Conservation (phyloP, 1,284 basidiomycete species). For the Cryptococcus sp. region DNA sequence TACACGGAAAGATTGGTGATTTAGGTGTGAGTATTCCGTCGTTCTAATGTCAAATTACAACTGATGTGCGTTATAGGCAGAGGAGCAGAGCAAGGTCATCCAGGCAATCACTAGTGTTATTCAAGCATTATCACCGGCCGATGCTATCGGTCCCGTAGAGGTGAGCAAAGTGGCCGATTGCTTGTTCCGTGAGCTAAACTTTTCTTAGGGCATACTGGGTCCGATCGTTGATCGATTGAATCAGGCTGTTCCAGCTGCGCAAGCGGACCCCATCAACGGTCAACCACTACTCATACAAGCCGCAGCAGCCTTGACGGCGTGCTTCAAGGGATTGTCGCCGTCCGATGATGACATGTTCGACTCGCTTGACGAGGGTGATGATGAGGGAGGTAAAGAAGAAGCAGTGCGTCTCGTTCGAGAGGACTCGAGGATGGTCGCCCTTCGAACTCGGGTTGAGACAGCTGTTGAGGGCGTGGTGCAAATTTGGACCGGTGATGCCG, state of each 20-base stretch:
- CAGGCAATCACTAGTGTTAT: constrained; percentile 88
- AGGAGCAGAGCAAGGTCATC: constrained; percentile 82
- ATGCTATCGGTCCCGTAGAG: constrained; percentile 76
- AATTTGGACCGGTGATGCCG: constrained; percentile 73
- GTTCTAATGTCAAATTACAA: neutral
- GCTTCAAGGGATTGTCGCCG: constrained; percentile 79
- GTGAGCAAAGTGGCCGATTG: constrained; percentile 49
- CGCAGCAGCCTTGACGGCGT: constrained; percentile 74
- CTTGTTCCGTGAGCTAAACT: neutral
- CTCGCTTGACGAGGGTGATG: constrained; percentile 39
- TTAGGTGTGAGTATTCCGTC: constrained; percentile 64
- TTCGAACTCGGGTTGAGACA: constrained; percentile 66
- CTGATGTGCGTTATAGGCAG: constrained; percentile 59
- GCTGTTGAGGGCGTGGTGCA: constrained; percentile 66
- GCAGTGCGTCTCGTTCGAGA: constrained; percentile 64
- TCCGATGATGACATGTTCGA: constrained; percentile 68
- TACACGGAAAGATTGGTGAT: constrained; percentile 71
- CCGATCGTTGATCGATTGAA: constrained; percentile 72
- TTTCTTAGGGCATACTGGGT: constrained; percentile 66
- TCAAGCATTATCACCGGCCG: constrained; percentile 73
- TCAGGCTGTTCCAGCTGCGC: constrained; percentile 61
- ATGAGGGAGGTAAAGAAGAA: constrained; percentile 34
- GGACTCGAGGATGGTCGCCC: constrained; percentile 63
- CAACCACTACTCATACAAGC: constrained; percentile 55
- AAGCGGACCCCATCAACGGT: constrained; percentile 14